Evolutionary conservation across 2,329 filamentous ascomycete genomes (phyloP).

Genomic region (Apiospora aurea): DNA sequence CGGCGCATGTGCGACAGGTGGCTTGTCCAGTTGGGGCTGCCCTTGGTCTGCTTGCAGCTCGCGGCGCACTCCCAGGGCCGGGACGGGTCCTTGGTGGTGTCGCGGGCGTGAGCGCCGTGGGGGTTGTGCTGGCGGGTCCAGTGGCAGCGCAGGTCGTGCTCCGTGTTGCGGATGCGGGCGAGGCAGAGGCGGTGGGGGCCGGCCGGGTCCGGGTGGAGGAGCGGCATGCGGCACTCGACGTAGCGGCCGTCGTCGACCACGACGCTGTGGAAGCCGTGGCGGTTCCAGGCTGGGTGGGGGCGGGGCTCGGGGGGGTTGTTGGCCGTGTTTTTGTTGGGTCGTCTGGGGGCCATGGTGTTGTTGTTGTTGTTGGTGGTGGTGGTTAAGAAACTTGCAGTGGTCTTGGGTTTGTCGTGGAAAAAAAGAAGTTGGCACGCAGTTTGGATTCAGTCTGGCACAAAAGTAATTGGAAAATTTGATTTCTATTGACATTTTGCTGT

Average conservation of each 20-base stretch:
- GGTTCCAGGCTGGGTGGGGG: neutral
- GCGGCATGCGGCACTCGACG: neutral
- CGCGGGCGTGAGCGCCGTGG: neutral
- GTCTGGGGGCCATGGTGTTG: neutral
- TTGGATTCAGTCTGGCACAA: no score
- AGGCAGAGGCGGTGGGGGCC: neutral
- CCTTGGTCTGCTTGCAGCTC: neutral
- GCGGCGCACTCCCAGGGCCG: neutral
- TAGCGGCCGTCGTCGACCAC: neutral
- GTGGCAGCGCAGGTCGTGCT: neutral
- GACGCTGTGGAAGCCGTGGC: neutral
- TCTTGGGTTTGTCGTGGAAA: no score
- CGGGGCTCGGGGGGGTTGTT: neutral
- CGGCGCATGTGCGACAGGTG: neutral
- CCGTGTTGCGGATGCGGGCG: neutral
- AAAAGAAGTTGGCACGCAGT: no score
- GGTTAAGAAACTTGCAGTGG: no score
- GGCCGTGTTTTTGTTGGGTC: neutral
- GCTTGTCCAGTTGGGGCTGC: neutral
- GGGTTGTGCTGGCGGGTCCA: neutral
- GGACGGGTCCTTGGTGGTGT: neutral
- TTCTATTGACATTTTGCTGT: neutral
- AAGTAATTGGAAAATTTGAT: no score
- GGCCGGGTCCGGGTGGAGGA: no score
- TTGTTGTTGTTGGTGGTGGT: no score